These are phyloP conservation scores for Carpinus fangiana DNA, from an alignment of 306 rosid genomes.

Conservation along the genomic window DNA sequence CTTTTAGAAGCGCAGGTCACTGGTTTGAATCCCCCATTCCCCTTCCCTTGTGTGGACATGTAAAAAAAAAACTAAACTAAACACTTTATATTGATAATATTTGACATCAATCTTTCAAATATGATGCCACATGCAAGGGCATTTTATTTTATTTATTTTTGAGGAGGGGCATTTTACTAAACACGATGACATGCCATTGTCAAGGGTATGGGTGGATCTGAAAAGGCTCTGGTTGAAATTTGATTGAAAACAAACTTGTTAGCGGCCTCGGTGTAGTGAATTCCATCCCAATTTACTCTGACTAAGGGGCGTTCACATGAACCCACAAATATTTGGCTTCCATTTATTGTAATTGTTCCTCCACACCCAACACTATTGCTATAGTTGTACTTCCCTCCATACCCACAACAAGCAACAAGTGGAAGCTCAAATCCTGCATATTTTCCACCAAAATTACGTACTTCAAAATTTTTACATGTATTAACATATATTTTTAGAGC, in stretches of 20 bases:
- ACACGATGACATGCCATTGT: not conserved
- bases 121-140: no score
- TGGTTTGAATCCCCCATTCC: no score
- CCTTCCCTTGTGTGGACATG: no score
- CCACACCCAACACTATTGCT: conserved; percentile 25
- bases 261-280: not conserved
- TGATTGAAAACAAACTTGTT: not conserved
- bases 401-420: conserved; percentile 48
- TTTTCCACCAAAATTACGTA: not conserved
- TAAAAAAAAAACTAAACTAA: no score
- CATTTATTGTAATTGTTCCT: conserved; percentile 20
- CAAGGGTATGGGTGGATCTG: not conserved
- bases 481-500: no score
- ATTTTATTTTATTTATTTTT: no score
- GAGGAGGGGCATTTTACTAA: no score
- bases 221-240: not conserved
- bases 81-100: no score
- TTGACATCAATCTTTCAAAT: no score
- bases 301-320: conserved; percentile 31
- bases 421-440: conserved; percentile 52
- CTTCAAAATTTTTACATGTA: not conserved
- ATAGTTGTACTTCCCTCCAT: conserved; percentile 52
- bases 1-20: no score
- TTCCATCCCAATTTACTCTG: not conserved
- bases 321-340: conserved; percentile 35